These are phyloP conservation scores for Podospora conica DNA, from an alignment of 495 filamentous ascomycete species.

Conservation along the genomic window DNA sequence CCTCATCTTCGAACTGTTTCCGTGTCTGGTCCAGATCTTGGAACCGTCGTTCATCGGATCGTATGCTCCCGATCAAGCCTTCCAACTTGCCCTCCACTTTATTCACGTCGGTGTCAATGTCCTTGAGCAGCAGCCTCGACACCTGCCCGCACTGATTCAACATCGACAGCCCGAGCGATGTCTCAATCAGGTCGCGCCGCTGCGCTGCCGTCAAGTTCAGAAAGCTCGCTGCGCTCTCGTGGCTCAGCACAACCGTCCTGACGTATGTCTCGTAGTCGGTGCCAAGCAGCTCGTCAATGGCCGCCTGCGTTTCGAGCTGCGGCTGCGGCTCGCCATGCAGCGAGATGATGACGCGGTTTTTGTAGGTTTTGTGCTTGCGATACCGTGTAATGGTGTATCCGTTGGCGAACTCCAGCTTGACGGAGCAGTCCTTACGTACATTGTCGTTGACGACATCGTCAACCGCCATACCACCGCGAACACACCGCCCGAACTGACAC, in stretches of 20 bases:
- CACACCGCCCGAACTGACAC: conserved; percentile 31
- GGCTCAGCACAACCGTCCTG: conserved; percentile 26
- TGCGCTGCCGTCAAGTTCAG: conserved; percentile 20
- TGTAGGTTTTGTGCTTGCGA: conserved; percentile 14
- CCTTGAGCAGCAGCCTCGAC: conserved; percentile 19
- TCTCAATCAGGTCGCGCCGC: conserved; percentile 26
- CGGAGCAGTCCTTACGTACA: conserved; percentile 6
- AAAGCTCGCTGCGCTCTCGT: conserved; percentile 31
- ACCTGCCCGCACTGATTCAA: conserved; percentile 23
- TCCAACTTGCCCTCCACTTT: not conserved
- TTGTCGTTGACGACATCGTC: conserved; percentile 31
- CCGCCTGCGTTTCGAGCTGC: conserved; percentile 27
- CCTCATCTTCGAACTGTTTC: not conserved
- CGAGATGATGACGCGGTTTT: conserved; percentile 4
- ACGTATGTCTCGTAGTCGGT: conserved; percentile 29
- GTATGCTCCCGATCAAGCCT: not conserved
- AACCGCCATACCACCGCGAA: conserved; percentile 23
- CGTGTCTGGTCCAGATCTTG: not conserved
- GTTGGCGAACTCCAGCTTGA: not conserved
- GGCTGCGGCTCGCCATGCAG: conserved; percentile 24
- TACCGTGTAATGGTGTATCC: not conserved
- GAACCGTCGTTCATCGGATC: not conserved
- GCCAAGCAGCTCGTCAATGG: conserved; percentile 28
- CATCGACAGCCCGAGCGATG: conserved; percentile 23
- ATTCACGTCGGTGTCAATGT: not conserved